Base-by-base conservation (phyloP, 2,329 filamentous ascomycete genomes). In the Bipolaris victoriae region DNA sequence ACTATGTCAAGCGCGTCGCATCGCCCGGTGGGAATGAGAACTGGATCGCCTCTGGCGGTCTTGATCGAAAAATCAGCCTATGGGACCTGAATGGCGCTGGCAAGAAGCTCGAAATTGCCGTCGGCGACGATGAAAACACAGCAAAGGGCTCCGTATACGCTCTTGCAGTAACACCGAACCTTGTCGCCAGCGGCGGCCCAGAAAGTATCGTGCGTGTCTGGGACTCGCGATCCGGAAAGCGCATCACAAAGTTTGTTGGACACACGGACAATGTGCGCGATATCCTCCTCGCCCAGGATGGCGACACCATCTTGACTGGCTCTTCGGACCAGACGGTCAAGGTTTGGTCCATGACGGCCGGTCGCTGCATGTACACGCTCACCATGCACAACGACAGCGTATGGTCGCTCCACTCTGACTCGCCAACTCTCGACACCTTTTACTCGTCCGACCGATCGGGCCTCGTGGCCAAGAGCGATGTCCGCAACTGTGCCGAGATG, bases 301-400 rank as follows among this genome's bases (percentile, higher is more conserved):
- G 92, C 37, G 92, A 97, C 72, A 96, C 88, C 39, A 91, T 99
- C 66, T 86, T 99, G 82, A 97, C 94, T 0, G 93, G 92, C 13
- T 97, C 93, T 67, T 94, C 94, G 1, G 95, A 99, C 75, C 92
- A 96, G 78, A 98, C 95, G 0, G 89, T 99, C 80, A 99, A 99
- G 80, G 87, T 98, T 56, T 99, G 95, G 95, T 97, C 93, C 65
- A 88, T 98, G 66, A 95, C 91, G 10, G 94, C 92, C 20, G 95
- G 95, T 53, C 86, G 95, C 66, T 99, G 95, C 82, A 94, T 98
- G 89, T 92, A 97, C 77, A 99, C 95, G 0, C 85, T 99, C 67
- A 97, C 93, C 52, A 99, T 99, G 95, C 95, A 99, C 79, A 96
- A 96, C 72, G 92, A 97, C 72, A 97, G 93, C 73, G 91, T 99